These are phyloP conservation scores for Amphicarpaea edgeworthii DNA, from an alignment of 306 rosid genomes.

Conservation along the genomic window DNA sequence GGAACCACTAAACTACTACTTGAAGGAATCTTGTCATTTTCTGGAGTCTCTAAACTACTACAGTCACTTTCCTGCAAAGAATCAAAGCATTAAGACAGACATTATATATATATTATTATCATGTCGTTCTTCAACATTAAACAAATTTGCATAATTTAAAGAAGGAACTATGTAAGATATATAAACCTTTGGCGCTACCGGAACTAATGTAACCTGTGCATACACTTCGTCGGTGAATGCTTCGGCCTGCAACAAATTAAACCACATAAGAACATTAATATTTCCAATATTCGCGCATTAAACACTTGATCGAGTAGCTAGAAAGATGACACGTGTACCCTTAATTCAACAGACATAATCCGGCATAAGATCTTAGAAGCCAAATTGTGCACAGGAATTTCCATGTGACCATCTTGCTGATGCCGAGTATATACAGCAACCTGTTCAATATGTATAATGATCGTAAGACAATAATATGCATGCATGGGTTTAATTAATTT, in stretches of 20 bases:
- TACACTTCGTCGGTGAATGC: slow-evolving; percentile 65
- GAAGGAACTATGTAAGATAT: not conserved
- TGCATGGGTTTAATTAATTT: too few species aligned
- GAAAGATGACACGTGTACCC: slow-evolving; percentile 53
- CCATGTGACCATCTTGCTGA: slow-evolving; percentile 49
- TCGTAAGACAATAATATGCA: too few species aligned
- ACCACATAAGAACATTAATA: slow-evolving; percentile 17
- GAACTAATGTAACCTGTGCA: slow-evolving; percentile 66
- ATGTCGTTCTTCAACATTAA: slow-evolving; percentile 27
- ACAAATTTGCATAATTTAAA: not conserved
- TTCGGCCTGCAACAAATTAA: slow-evolving; percentile 71
- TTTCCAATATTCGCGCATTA: slow-evolving; percentile 17
- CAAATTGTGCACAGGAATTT: slow-evolving; percentile 59
- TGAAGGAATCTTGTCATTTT: too few species aligned
- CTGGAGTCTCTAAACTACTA: too few species aligned
- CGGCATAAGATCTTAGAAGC: slow-evolving; percentile 73
- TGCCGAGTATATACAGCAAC: slow-evolving; percentile 52
- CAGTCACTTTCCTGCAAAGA: too few species aligned
- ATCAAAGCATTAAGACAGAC: too few species aligned
- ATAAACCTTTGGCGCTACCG: too few species aligned
- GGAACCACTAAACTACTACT: too few species aligned
- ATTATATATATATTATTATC: too few species aligned
- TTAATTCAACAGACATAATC: slow-evolving; percentile 57
- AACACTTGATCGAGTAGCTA: not conserved
- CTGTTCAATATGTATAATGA: slow-evolving; percentile 43